Conservation (phyloP, 1,284 basidiomycete genomes). For the Uromyces viciae-fabae region DNA sequence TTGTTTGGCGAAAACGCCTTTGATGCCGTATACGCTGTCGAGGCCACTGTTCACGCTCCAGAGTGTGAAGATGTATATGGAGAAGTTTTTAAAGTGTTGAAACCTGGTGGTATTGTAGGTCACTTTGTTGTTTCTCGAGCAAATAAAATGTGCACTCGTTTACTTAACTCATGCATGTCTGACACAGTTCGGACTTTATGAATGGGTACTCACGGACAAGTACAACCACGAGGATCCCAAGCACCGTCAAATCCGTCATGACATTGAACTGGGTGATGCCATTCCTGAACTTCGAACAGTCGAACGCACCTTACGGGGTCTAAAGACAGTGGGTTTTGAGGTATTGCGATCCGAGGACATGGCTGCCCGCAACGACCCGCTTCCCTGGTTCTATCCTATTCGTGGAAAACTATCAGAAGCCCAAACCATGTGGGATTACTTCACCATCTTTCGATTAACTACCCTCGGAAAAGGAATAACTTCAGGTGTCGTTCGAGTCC, state of each 20-base stretch:
- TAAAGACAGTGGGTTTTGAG: constrained; percentile 80
- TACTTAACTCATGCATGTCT: not conserved
- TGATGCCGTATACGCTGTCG: constrained; percentile 97
- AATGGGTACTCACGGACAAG: constrained; percentile 96
- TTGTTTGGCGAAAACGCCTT: constrained; percentile 91
- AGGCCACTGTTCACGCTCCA: constrained; percentile 95
- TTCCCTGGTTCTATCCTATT: constrained; percentile 95
- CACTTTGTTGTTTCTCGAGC: not conserved
- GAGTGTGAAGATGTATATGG: constrained; percentile 92
- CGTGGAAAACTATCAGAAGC: constrained; percentile 88
- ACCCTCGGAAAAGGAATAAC: constrained; percentile 80
- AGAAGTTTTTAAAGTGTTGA: constrained; percentile 88
- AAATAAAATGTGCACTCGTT: not conserved
- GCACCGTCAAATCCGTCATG: constrained; percentile 88
- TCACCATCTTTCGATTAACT: constrained; percentile 66
- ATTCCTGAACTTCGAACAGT: constrained; percentile 95
- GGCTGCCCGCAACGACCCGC: constrained; percentile 64
- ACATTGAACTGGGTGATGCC: constrained; percentile 74
- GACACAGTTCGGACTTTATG: constrained; percentile 85
- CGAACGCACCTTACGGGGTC: constrained; percentile 68
- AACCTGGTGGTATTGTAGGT: constrained; percentile 89
- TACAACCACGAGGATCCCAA: constrained; percentile 82
- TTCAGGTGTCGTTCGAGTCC: constrained; percentile 70
- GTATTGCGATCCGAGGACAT: constrained; percentile 91
- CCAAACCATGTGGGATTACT: constrained; percentile 84